phyloP scores from a whole-genome alignment of 2,329 filamentous ascomycete species.

The Exophiala viscosa region DNA sequence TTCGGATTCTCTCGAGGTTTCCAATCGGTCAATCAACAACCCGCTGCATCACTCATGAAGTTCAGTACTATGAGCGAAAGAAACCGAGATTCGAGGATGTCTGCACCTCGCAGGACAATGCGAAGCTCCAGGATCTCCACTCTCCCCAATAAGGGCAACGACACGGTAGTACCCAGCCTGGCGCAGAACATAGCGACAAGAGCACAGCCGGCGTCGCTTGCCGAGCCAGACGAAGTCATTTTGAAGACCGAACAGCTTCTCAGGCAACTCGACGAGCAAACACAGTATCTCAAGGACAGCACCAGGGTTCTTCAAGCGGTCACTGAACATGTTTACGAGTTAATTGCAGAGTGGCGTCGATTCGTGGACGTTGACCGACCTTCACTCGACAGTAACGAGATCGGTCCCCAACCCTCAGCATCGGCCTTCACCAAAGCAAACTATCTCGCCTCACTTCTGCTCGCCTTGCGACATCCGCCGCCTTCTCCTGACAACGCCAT shows the following conservation, averaged over 20 bases:
- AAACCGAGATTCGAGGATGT: constrained; percentile 33
- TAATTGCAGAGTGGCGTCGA: constrained; percentile 28
- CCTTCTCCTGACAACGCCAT: constrained; percentile 26
- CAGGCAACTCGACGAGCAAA: constrained; percentile 56
- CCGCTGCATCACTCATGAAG: constrained; percentile 30
- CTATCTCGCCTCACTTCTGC: constrained; percentile 71
- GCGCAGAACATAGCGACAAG: constrained; percentile 65
- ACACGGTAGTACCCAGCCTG: constrained; percentile 65
- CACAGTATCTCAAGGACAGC: constrained; percentile 33
- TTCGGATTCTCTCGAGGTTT: constrained; percentile 11
- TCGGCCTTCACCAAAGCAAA: constrained; percentile 69
- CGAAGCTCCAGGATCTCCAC: constrained; percentile 20
- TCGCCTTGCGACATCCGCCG: constrained; percentile 72
- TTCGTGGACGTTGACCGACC: constrained; percentile 36
- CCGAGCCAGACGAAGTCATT: constrained; percentile 69
- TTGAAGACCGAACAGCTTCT: constrained; percentile 71
- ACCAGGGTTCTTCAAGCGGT: constrained; percentile 28
- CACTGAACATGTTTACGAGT: constrained; percentile 15
- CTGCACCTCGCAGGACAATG: constrained; percentile 8
- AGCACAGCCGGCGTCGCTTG: constrained; percentile 56
- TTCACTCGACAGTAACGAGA: constrained; percentile 46
- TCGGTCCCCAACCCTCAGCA: constrained; percentile 62
- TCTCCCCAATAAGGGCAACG: constrained; percentile 43
- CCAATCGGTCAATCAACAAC: constrained; percentile 9
- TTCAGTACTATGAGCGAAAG: constrained; percentile 42